Evolutionary conservation across 257 asterid genomes (phyloP).

Genomic region (Penstemon barbatus): DNA sequence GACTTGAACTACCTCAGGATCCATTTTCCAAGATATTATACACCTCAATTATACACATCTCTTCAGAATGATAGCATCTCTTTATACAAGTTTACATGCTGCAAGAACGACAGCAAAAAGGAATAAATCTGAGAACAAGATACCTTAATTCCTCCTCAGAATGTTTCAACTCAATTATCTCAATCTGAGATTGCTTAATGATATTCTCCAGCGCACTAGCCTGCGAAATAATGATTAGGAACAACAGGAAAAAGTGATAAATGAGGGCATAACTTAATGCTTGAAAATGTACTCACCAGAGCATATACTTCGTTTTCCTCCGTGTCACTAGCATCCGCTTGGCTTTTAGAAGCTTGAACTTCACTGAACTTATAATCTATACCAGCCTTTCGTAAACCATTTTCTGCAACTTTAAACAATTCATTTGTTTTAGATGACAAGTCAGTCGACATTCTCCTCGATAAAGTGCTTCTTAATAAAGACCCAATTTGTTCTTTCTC

Average conservation of each 20-base stretch:
- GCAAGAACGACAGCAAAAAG: not conserved
- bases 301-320: slow-evolving; percentile 90
- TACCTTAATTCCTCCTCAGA: slow-evolving; percentile 88
- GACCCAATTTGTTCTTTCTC: slow-evolving; percentile 96
- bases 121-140: slow-evolving; percentile 25
- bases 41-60: too few relatives aligned
- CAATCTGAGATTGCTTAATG: slow-evolving; percentile 92
- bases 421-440: slow-evolving; percentile 78
- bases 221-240: slow-evolving; percentile 42
- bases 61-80: not conserved
- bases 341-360: slow-evolving; percentile 46
- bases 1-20: not conserved
- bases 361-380: slow-evolving; percentile 75
- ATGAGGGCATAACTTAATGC: slow-evolving; percentile 2
- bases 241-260: slow-evolving; percentile 22
- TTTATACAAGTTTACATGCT: not conserved
- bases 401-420: slow-evolving; percentile 89
- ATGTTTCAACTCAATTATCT: slow-evolving; percentile 94
- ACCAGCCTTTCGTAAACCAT: slow-evolving; percentile 84
- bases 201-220: slow-evolving; percentile 93
- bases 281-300: slow-evolving; percentile 52
- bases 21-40: slow-evolving; percentile 4
- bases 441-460: slow-evolving; percentile 74
- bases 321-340: slow-evolving; percentile 42
- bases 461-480: slow-evolving; percentile 78